A percentile compares a stretch with the other conserved stretches of the same genome.
phyloP scores from a whole-genome alignment of 768 basidiomycete species.

The Phylloporus sp. region DNA sequence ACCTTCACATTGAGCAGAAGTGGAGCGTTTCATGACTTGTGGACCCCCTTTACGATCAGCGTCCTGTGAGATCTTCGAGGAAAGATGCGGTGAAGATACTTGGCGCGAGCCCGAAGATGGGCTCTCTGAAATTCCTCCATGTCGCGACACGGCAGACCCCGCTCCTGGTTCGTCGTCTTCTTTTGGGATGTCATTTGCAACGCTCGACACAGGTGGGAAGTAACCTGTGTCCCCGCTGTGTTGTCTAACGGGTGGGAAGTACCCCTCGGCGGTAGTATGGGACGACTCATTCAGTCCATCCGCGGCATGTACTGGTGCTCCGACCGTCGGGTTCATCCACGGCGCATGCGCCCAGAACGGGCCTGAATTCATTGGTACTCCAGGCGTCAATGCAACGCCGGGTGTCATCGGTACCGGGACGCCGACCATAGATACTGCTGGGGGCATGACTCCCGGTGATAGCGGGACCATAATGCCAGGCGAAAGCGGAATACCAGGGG shows the following conservation, averaged over 20 bases:
- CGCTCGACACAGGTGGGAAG: slow-evolving; percentile 38
- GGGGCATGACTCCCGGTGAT: slow-evolving; percentile 22
- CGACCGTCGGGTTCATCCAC: slow-evolving; percentile 55
- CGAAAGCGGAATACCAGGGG: slow-evolving; percentile 30
- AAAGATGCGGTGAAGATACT: slow-evolving; percentile 5
- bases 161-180: slow-evolving; percentile 9
- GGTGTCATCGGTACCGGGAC: slow-evolving; percentile 26
- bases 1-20: slow-evolving; percentile 26
- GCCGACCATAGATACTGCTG: slow-evolving; percentile 16
- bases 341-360: slow-evolving; percentile 64
- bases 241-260: slow-evolving; percentile 39
- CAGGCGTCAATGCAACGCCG: slow-evolving; percentile 45
- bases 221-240: slow-evolving; percentile 31
- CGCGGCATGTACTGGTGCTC: slow-evolving; percentile 46
- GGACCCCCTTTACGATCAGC: slow-evolving; percentile 10
- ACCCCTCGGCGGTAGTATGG: slow-evolving; percentile 26
- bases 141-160: background rate
- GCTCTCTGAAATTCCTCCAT: slow-evolving; percentile 7
- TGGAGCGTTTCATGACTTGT: slow-evolving; percentile 27
- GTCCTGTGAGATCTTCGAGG: slow-evolving; percentile 12
- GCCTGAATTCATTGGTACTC: slow-evolving; percentile 66
- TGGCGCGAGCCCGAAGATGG: slow-evolving; percentile 7
- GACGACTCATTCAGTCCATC: slow-evolving; percentile 13
- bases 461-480: slow-evolving; percentile 27
- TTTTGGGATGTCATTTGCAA: slow-evolving; percentile 37